Percentiles rank a stretch among this genome's conserved stretches.
phyloP scores from a whole-genome alignment of 345 rosid genomes.

The Anastatica hierochuntica region DNA sequence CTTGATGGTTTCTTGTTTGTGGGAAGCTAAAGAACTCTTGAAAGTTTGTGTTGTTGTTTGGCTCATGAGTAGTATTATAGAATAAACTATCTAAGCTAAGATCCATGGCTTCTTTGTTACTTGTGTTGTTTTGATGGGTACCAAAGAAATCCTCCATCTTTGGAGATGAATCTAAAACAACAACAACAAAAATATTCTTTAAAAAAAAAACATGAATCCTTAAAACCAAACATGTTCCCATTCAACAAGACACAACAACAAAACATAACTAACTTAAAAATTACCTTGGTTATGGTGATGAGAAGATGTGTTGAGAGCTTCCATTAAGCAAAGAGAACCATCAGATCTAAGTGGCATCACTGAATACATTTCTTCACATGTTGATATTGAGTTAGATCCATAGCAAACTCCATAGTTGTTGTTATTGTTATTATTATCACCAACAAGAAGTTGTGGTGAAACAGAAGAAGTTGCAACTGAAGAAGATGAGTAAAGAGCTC shows the following conservation, averaged over 20 bases:
- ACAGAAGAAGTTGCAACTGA: slow-evolving; percentile 19
- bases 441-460: too few relatives aligned
- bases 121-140: slow-evolving; percentile 58
- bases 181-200: too few relatives aligned
- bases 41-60: slow-evolving; percentile 30
- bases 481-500: slow-evolving; percentile 31
- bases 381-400: slow-evolving; percentile 39
- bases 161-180: slow-evolving; percentile 52
- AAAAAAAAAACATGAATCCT: slow-evolving; percentile 2
- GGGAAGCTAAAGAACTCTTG: slow-evolving; percentile 33
- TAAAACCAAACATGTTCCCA: slow-evolving; percentile 25
- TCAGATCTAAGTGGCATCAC: slow-evolving; percentile 90
- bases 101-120: slow-evolving; percentile 66
- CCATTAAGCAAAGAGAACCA: slow-evolving; percentile 90
- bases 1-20: slow-evolving; percentile 36
- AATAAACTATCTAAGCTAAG: slow-evolving; percentile 63
- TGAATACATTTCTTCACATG: slow-evolving; percentile 36
- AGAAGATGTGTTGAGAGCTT: slow-evolving; percentile 61
- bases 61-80: slow-evolving; percentile 33
- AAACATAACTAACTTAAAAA: too few relatives aligned
- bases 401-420: slow-evolving; percentile 40
- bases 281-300: slow-evolving; percentile 52
- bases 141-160: slow-evolving; percentile 90
- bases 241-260: slow-evolving; percentile 18
- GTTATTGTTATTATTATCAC: too few relatives aligned